These are phyloP conservation scores for Thamnidium elegans DNA, from an alignment of 192 early-diverging fungal species.

Conservation along the genomic window DNA sequence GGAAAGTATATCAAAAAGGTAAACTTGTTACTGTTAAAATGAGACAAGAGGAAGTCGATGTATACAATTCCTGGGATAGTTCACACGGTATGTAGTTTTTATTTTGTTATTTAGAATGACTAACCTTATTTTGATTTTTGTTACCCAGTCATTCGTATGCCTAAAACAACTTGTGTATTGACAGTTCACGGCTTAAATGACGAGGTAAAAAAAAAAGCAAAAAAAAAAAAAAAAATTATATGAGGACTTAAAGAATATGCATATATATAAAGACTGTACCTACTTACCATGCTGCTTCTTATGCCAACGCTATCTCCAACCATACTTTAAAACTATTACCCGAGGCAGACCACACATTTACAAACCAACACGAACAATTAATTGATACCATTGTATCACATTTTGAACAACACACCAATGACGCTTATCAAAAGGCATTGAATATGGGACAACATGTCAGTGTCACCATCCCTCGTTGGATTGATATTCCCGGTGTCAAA, in stretches of 20 bases:
- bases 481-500: constrained; percentile 51
- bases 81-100: constrained; percentile 13
- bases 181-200: constrained; percentile 52
- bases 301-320: constrained; percentile 37
- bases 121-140: neutral
- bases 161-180: constrained; percentile 46
- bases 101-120: neutral
- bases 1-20: constrained; percentile 16
- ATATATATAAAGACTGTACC: constrained; percentile 39
- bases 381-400: constrained; percentile 32
- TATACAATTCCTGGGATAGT: constrained; percentile 27
- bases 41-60: constrained; percentile 19
- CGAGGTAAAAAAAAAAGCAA: constrained; percentile 31
- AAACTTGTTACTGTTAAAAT: constrained; percentile 9
- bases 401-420: constrained; percentile 32
- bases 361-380: constrained; percentile 35
- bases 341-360: constrained; percentile 48
- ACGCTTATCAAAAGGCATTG: constrained; percentile 18
- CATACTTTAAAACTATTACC: constrained; percentile 44
- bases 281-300: constrained; percentile 41
- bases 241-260: neutral
- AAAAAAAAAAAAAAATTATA: neutral
- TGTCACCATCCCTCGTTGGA: constrained; percentile 38
- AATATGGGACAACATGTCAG: constrained; percentile 22
- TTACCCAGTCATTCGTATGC: constrained; percentile 42